These are phyloP conservation scores for Fonsecaea pedrosoi DNA, from an alignment of 2,329 filamentous ascomycete species.

Conservation along the genomic window DNA sequence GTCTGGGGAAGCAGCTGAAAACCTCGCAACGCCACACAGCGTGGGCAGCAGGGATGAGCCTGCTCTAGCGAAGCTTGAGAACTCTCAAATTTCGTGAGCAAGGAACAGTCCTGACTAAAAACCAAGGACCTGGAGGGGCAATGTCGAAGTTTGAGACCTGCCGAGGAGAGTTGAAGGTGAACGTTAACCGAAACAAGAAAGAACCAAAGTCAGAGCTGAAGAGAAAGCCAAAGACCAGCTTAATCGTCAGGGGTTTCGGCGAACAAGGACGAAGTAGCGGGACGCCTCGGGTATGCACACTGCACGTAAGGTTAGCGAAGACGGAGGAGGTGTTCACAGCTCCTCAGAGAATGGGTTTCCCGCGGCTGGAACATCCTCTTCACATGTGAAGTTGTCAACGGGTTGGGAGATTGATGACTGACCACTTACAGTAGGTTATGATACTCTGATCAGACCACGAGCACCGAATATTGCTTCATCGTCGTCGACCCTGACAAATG, in stretches of 20 bases:
- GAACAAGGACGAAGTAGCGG: not conserved
- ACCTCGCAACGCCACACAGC: not conserved
- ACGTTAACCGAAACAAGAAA: constrained; percentile 2
- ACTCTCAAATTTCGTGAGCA: not conserved
- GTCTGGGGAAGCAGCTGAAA: not conserved
- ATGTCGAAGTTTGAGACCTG: not conserved
- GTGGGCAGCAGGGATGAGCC: not conserved
- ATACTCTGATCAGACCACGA: not conserved
- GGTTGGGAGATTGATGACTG: constrained; percentile 2
- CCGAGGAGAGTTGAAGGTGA: not conserved
- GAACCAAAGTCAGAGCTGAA: not conserved
- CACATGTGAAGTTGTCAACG: not conserved
- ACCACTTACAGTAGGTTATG: not conserved
- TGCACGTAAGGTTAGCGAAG: constrained; percentile 9
- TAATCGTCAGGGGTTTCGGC: not conserved
- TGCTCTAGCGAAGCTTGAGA: not conserved
- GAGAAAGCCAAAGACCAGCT: not conserved
- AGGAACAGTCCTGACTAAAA: not conserved
- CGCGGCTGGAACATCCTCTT: not conserved
- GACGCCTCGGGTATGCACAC: not conserved
- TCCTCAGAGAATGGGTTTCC: not conserved
- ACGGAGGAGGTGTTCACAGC: not conserved
- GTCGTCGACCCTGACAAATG: not conserved
- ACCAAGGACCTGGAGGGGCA: not conserved
- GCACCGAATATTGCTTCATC: not conserved